Evolutionary conservation across 495 filamentous ascomycete species (phyloP), one percentile per base, ranked within the genome.

Genomic region (Daldinia grandis): DNA sequence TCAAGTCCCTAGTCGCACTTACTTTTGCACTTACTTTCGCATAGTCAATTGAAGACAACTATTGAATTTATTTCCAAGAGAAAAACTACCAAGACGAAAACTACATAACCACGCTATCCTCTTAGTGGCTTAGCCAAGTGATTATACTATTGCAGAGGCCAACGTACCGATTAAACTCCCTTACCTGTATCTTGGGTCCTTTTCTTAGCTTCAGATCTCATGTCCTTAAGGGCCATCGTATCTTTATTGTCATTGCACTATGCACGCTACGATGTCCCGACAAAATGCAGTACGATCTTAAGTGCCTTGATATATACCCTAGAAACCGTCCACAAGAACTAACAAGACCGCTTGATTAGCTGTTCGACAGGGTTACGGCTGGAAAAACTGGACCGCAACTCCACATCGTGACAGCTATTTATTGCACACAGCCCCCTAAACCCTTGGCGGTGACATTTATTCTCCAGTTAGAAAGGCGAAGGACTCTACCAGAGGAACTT

Each of bases 361-460:
- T 49, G 47, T 21, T 60, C 10, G 55, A 38, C 15, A 50, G 47
- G 63, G 63, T 56, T 51, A 62, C 53, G 33, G 38, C 35, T 24
- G 24, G 55, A 38, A 66, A 71, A 71, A 47, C 14, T 65, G 68
- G 68, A 66, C 25, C 68, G 15, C 19, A 35, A 62, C 68, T 66
- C 68, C 68, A 71, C 68, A 71, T 66, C 62, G 58, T 66, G 51
- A 66, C 68, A 30, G 33, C 49, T 17, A 44, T 53, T 58, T 60
- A 58, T 62, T 42, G 19, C 28, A 68, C 65, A 58, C 65, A 62
- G 65, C 63, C 58, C 58, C 62, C 53, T 60, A 54, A 66, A 62
- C 24, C 58, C 62, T 71, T 71, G 58, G 68, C 63, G 58, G 40
- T 58, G 57, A 59, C 42, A 31, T 37, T 40, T 9, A 30, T 33